Base-by-base conservation (phyloP, 768 basidiomycete species). In the Heimioporus sp. region DNA sequence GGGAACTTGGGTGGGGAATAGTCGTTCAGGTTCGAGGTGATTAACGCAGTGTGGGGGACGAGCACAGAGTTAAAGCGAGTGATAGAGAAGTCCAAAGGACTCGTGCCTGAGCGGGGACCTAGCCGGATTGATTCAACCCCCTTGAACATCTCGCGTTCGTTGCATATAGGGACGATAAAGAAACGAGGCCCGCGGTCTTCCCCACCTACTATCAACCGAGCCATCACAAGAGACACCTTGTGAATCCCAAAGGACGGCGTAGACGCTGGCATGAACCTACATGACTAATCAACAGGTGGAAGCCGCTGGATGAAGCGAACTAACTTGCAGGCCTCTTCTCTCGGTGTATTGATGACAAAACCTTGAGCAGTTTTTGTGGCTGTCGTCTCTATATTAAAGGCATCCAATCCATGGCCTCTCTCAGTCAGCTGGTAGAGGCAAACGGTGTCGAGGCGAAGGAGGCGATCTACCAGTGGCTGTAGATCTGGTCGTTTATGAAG, bases 331-430 rank as follows among this genome's bases (percentile, higher is more conserved):
- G 81, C 82, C 63, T 81, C 80, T 56, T 80, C 77, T 36, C 77
- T 67, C 34, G 81, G 81, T 0, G 82, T 80, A 53, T 83, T 67
- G 32, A 84, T 74, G 42, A 80, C 71, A 53, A 78, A 83, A 2
- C 81, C 82, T 51, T 76, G 67, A 3, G 67, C 47, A 2, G 75
- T 78, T 51, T 72, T 73, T 0, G 77, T 81, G 11, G 80, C 83
- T 13, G 81, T 84, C 8, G 83, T 84, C 61, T 84, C 81, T 12
- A 83, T 75, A 56, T 84, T 81, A 57, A 79, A 76, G 1, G 80
- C 76, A 43, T 83, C 82, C 16, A 83, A 64, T 13, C 81, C 82
- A 51, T 84, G 83, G 1, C 79, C 81, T 11, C 79, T 74, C 66
- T 82, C 82, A 0, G 78, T 76, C 39, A 82, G 65, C 41, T 80